These are phyloP conservation scores for Tylopilus balloui DNA, from an alignment of 768 basidiomycete species.

Conservation along the genomic window DNA sequence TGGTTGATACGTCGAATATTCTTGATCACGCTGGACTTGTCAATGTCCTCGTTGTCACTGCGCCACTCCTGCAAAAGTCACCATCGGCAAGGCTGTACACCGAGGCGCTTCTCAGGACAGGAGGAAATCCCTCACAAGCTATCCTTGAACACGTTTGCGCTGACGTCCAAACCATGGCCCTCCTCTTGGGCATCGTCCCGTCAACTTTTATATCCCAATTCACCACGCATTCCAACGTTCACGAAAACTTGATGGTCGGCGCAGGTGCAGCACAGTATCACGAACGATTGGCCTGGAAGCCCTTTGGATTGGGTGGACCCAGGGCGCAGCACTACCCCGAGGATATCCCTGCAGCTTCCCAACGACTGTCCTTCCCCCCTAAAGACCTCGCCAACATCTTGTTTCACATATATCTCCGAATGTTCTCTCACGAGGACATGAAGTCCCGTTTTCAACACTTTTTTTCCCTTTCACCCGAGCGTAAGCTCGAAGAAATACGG, in stretches of 20 bases:
- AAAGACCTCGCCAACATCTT: conserved; percentile 21
- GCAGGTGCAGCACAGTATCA: conserved; percentile 11
- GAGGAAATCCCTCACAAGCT: conserved; percentile 9
- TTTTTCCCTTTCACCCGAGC: not conserved
- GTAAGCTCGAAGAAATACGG: not conserved
- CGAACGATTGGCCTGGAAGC: conserved; percentile 27
- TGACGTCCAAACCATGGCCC: conserved; percentile 23
- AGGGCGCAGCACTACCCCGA: not conserved
- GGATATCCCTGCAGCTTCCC: not conserved
- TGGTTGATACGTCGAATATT: conserved; percentile 32
- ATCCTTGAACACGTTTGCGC: conserved; percentile 20
- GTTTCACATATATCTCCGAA: conserved; percentile 19
- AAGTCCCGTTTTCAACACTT: not conserved
- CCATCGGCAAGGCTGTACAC: conserved; percentile 27
- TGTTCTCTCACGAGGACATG: conserved; percentile 28
- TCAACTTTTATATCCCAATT: conserved; percentile 20
- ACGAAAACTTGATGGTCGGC: conserved; percentile 11
- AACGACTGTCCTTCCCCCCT: conserved; percentile 10
- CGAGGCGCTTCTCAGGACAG: conserved; percentile 19
- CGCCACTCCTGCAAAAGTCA: conserved; percentile 19
- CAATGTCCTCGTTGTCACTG: conserved; percentile 24
- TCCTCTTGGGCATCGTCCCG: conserved; percentile 26
- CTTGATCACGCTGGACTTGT: conserved; percentile 24
- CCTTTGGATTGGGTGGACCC: not conserved
- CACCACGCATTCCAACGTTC: conserved; percentile 22